Conservation (phyloP, 352 stramenopile genomes). For the Phytophthora sojae region DNA sequence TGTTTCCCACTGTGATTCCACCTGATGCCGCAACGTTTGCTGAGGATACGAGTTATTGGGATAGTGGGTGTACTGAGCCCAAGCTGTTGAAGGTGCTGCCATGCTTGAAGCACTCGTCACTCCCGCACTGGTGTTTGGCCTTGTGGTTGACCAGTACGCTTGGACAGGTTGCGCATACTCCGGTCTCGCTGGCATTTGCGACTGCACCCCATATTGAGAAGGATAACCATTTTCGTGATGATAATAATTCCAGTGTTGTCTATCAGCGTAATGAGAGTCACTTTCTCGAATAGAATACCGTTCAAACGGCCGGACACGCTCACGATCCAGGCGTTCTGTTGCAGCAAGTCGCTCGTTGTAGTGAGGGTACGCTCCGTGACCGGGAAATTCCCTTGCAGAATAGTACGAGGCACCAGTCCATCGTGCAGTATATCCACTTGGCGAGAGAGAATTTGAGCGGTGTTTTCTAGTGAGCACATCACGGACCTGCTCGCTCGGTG, state of each 20-base stretch:
- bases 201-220: conserved; percentile 19
- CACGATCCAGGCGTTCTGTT: conserved; percentile 50
- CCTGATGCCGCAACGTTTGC: conserved; percentile 3
- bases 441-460: conserved; percentile 33
- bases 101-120: neutral
- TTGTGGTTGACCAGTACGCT: conserved; percentile 13
- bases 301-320: conserved; percentile 26
- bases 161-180: conserved; percentile 22
- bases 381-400: conserved; percentile 45
- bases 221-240: conserved; percentile 7
- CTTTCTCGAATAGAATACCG: conserved; percentile 14
- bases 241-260: conserved; percentile 23
- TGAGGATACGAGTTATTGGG: conserved; percentile 12
- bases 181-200: conserved; percentile 12
- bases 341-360: conserved; percentile 35
- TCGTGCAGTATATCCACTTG: conserved; percentile 5
- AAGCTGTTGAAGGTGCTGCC: neutral
- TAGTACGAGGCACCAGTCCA: conserved; percentile 27
- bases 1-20: conserved; percentile 61
- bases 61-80: conserved; percentile 18
- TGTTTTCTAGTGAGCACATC: conserved; percentile 56
- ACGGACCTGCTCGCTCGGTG: conserved; percentile 63
- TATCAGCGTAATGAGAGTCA: conserved; percentile 19
- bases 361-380: conserved; percentile 23
- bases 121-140: neutral